Base-by-base conservation (phyloP, 768 basidiomycete genomes). In the Tricholoma saponaceum region DNA sequence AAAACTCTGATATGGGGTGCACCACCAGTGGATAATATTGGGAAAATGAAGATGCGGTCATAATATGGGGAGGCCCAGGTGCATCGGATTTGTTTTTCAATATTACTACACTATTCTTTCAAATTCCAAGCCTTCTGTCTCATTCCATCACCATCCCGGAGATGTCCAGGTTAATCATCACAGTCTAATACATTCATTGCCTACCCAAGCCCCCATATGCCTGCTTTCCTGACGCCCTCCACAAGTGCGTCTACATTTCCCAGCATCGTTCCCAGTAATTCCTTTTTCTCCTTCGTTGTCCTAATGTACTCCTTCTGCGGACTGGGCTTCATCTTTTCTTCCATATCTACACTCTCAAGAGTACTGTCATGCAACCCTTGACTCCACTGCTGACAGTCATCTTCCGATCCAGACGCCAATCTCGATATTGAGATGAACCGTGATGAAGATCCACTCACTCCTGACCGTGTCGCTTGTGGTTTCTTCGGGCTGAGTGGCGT, bases 211-310 rank as follows among this genome's bases (percentile, higher is more conserved):
- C 93, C 92, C 91, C 91, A 95, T 55, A 95, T 85, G 0, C 92
- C 92, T 0, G 90, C 91, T 70, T 86, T 89, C 59, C 87, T 78
- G 32, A 96, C 89, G 0, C 92, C 87, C 60, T 92, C 91, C 5
- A 96, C 91, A 9, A 96, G 78, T 28, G 90, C 88, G 68, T 95
- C 94, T 2, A 96, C 94, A 68, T 96, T 95, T 3, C 92, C 93
- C 44, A 96, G 71, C 84, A 94, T 87, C 46, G 82, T 86, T 0
- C 89, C 88, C 57, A 96, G 66, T 44, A 90, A 69, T 67, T 85
- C 83, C 70, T 88, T 92, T 76, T 94, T 94, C 73, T 94, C 89
- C 58, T 90, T 87, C 43, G 84, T 92, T 43, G 85, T 88, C 63
- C 79, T 78, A 60, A 74, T 64, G 51, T 74, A 68, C 28, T 66